A percentile compares a stretch with the other conserved stretches of the same genome.
These are phyloP conservation scores for Hyaloscypha finlandica DNA, from an alignment of 495 filamentous ascomycete species.

Conservation along the genomic window DNA sequence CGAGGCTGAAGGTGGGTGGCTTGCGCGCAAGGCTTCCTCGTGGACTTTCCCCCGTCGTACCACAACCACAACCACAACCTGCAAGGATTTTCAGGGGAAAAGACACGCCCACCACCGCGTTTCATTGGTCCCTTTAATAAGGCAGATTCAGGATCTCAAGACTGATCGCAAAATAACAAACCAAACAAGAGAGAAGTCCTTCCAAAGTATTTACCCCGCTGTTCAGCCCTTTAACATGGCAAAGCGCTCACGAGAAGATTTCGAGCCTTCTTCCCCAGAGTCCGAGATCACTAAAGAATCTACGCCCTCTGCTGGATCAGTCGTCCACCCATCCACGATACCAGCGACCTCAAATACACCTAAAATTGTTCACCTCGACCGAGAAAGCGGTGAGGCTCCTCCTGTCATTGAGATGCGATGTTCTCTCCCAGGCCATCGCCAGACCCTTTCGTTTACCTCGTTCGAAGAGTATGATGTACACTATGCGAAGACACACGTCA, in stretches of 20 bases:
- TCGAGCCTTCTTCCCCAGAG: slow-evolving; percentile 38
- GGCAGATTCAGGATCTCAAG: background rate
- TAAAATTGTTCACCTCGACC: slow-evolving; percentile 32
- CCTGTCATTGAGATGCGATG: slow-evolving; percentile 49
- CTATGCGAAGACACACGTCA: slow-evolving; percentile 76
- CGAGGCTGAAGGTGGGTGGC: background rate
- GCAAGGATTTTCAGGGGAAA: background rate
- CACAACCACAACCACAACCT: background rate
- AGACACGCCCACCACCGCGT: background rate
- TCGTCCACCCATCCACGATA: slow-evolving; percentile 14
- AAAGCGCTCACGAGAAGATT: slow-evolving; percentile 61
- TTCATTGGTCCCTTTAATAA: background rate
- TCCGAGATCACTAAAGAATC: slow-evolving; percentile 18
- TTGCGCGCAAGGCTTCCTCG: background rate
- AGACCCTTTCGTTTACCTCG: slow-evolving; percentile 65
- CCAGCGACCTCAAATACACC: slow-evolving; percentile 8
- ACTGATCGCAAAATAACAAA: background rate
- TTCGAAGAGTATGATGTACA: slow-evolving; percentile 88
- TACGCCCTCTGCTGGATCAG: slow-evolving; percentile 3
- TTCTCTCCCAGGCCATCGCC: slow-evolving; percentile 75
- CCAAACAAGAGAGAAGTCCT: slow-evolving; percentile 8
- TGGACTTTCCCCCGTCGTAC: background rate
- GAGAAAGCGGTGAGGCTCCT: slow-evolving; percentile 24
- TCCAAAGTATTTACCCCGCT: slow-evolving; percentile 35
- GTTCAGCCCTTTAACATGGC: slow-evolving; percentile 46